Conservation (phyloP, 176 grass and related monocot genomes). For the Aegilops umbellulata region DNA sequence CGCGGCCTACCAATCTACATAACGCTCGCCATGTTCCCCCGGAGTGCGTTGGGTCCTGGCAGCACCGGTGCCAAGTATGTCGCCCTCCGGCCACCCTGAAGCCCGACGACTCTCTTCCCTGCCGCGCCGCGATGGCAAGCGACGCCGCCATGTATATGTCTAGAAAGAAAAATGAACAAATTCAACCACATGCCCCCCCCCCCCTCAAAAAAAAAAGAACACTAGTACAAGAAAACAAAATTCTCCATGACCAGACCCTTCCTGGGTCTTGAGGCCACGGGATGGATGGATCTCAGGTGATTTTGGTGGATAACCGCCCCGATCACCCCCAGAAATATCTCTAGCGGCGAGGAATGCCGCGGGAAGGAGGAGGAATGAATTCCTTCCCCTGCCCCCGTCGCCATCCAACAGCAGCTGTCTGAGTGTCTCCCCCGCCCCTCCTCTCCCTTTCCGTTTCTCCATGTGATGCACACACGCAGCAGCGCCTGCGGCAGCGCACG, state of each 20-base stretch:
- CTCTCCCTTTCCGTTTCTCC: not conserved
- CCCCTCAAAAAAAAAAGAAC: too few species aligned
- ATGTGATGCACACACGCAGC: not conserved
- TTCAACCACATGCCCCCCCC: too few species aligned
- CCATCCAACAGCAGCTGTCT: not conserved
- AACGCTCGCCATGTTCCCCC: not conserved
- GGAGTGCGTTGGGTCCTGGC: accelerated
- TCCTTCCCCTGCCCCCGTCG: not conserved
- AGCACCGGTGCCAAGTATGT: not conserved
- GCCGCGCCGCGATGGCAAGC: too few species aligned
- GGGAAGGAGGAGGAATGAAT: not conserved
- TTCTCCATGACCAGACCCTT: not conserved
- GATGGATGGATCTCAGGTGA: not conserved
- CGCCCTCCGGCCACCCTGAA: too few species aligned
- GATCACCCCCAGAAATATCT: not conserved
- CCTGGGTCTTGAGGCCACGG: not conserved
- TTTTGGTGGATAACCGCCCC: not conserved
- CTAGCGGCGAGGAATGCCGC: not conserved
- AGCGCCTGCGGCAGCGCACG: not conserved
- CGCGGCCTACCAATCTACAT: not conserved
- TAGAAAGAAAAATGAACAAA: not conserved
- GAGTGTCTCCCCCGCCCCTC: not conserved
- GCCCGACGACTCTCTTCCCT: too few species aligned
- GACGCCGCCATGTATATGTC: not conserved
- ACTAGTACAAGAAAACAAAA: not conserved